Conservation (phyloP, 1,284 basidiomycete species). For the Caloboletus inedulis region DNA sequence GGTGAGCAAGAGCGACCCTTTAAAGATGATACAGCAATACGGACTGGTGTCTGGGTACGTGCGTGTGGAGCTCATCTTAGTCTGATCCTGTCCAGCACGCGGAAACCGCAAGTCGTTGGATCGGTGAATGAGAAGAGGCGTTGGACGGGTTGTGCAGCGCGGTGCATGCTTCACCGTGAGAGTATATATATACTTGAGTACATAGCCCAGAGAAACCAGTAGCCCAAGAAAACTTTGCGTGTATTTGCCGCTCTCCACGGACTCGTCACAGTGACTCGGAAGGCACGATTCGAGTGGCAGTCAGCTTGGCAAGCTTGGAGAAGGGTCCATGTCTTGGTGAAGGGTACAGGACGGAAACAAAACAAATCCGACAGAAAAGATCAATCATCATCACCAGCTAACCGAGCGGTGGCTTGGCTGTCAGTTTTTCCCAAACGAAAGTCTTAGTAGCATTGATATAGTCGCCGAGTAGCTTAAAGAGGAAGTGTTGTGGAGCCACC, state of each 20-base stretch:
- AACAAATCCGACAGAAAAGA: neutral
- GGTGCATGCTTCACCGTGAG: neutral
- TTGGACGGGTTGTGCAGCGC: neutral
- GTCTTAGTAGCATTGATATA: no score
- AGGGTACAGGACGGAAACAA: neutral
- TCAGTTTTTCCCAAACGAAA: no score
- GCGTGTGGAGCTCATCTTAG: slow-evolving; percentile 13
- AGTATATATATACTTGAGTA: slow-evolving; percentile 10
- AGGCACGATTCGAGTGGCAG: neutral
- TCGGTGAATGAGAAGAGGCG: slow-evolving; percentile 5
- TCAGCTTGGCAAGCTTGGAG: neutral
- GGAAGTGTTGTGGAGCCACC: neutral
- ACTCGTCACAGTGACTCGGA: neutral
- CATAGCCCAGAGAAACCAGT: slow-evolving; percentile 3
- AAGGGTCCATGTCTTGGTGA: neutral
- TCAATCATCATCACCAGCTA: no score
- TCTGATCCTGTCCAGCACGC: slow-evolving; percentile 3
- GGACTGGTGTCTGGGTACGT: slow-evolving; percentile 9
- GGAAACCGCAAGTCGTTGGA: slow-evolving; percentile 4
- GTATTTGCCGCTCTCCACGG: neutral
- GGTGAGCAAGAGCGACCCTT: slow-evolving; percentile 4
- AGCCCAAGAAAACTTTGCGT: slow-evolving; percentile 14
- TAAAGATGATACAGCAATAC: neutral
- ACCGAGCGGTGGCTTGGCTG: neutral
- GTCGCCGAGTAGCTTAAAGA: neutral